Evolutionary conservation across 176 grass and related monocot species (phyloP).

Genomic region (Coix lacrymajobi): DNA sequence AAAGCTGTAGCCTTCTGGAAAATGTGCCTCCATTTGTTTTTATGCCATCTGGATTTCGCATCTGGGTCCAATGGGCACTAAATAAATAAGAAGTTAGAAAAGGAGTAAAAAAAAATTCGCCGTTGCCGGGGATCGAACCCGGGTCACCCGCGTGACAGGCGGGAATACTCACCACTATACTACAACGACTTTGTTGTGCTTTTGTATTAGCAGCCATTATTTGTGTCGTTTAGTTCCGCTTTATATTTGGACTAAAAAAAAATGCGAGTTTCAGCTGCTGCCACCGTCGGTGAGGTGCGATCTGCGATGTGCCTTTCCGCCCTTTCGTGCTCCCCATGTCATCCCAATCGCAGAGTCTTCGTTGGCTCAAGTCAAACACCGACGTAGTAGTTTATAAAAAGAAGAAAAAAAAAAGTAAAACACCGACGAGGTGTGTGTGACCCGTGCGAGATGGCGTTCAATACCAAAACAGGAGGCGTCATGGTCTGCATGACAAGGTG

Average conservation of each 20-base stretch:
- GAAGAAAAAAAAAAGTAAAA: background rate
- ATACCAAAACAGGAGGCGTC: background rate
- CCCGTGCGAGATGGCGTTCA: background rate
- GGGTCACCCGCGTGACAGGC: constrained; percentile 86
- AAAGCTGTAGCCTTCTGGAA: no score
- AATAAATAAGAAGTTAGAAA: no score
- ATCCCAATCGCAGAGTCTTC: background rate
- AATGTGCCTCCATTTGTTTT: no score
- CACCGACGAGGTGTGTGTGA: background rate
- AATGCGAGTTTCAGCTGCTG: no score
- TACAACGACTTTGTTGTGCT: constrained; percentile 92
- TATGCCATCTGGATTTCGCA: no score
- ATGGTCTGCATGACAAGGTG: background rate
- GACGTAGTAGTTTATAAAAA: background rate
- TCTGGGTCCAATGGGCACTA: no score
- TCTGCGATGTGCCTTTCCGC: no score
- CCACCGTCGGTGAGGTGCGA: background rate
- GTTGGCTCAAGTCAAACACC: background rate
- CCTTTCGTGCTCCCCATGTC: background rate
- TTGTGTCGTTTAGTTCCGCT: no score
- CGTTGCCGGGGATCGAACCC: constrained; percentile 97
- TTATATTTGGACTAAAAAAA: no score
- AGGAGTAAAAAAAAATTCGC: background rate
- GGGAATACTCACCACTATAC: constrained; percentile 95
- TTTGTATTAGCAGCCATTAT: no score